Percentiles rank a stretch among this genome's conserved stretches.
Evolutionary conservation across 768 basidiomycete species (phyloP).

Genomic region (Cantharellus cinnabarinus): DNA sequence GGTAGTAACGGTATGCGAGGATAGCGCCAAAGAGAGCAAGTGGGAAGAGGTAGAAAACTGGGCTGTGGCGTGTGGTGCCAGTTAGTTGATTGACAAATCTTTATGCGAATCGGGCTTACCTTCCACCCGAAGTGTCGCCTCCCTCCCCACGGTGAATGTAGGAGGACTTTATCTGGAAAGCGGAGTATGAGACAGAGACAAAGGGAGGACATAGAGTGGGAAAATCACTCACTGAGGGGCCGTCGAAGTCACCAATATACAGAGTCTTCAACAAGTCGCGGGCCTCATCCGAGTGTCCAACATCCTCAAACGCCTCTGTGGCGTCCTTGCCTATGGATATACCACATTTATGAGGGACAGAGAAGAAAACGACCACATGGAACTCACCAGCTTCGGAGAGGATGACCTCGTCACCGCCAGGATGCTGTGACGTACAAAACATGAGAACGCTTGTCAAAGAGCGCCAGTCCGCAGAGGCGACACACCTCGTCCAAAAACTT

Average conservation of each 20-base stretch:
- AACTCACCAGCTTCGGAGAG: conserved; percentile 73
- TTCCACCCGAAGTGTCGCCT: not conserved
- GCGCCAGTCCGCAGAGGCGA: not conserved
- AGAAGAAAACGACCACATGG: conserved; percentile 7
- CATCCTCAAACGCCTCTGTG: conserved; percentile 97
- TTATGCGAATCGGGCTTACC: not conserved
- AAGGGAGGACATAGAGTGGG: not conserved
- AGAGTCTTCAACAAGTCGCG: conserved; percentile 62
- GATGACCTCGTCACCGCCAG: conserved; percentile 96
- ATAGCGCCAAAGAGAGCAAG: conserved; percentile 61
- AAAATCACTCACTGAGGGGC: conserved; percentile 32
- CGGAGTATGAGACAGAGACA: not conserved
- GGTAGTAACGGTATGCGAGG: conserved; percentile 71
- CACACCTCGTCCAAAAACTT: conserved; percentile 88
- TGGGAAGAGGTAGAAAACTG: conserved; percentile 70
- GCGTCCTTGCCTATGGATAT: conserved; percentile 62
- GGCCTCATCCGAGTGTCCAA: conserved; percentile 97
- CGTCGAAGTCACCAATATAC: conserved; percentile 66
- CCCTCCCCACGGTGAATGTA: not conserved
- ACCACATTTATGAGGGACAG: not conserved
- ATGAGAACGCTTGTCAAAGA: conserved; percentile 4
- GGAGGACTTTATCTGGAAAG: not conserved
- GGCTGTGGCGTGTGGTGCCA: conserved; percentile 12
- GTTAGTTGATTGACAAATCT: too few species aligned
- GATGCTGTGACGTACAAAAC: conserved; percentile 36